Evolutionary conservation across 352 stramenopile species (phyloP).

Genomic region (Globisporangium solare): DNA sequence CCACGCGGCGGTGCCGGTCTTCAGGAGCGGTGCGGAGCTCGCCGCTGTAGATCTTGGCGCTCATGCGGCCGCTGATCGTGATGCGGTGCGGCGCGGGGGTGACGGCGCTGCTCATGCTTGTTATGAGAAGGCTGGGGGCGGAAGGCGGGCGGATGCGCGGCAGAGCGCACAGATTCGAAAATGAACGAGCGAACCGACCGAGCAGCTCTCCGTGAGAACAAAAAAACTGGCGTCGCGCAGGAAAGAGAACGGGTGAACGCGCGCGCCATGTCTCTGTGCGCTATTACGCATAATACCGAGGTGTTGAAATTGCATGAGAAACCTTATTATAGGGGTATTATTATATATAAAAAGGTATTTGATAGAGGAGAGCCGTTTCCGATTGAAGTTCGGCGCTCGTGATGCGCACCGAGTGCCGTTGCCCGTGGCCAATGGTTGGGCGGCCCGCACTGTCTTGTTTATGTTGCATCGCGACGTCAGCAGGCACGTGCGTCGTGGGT

Average conservation of each 20-base stretch:
- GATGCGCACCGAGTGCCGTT: not conserved
- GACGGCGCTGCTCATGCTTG: not conserved
- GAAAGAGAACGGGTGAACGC: too few relatives aligned
- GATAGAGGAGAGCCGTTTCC: not conserved
- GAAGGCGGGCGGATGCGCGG: not conserved
- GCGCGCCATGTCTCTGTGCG: too few relatives aligned
- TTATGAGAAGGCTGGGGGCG: not conserved
- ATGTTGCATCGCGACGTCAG: not conserved
- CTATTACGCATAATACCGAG: too few relatives aligned
- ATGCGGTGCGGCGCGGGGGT: conserved; percentile 3
- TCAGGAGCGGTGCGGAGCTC: not conserved
- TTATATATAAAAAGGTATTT: not conserved
- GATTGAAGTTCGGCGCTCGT: not conserved
- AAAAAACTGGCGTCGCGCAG: too few relatives aligned
- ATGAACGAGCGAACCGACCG: too few relatives aligned
- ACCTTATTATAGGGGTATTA: too few relatives aligned
- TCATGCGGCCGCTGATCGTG: conserved; percentile 18
- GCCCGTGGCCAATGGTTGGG: not conserved
- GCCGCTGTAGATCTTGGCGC: conserved; percentile 17
- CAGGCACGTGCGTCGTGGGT: not conserved
- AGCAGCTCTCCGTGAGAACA: too few relatives aligned
- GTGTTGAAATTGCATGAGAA: not conserved
- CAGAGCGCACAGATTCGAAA: not conserved
- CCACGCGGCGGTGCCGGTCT: not conserved
- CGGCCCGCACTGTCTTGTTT: not conserved